Conservation (phyloP, 192 early-diverging fungal genomes). For the Backusella parvicylindrica region DNA sequence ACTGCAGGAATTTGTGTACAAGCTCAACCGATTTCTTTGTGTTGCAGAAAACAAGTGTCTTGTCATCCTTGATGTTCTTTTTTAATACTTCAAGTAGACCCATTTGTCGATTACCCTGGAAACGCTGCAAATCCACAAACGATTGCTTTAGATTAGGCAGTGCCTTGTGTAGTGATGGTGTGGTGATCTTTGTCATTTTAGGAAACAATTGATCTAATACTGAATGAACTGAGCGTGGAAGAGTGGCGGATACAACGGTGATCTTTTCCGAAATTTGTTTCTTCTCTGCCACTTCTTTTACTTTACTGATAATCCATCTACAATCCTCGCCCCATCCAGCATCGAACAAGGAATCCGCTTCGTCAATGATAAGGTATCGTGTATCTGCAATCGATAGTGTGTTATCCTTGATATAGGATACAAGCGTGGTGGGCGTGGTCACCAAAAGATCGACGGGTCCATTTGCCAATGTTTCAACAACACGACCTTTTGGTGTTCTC, state of each 20-base stretch:
- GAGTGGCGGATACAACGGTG: constrained; percentile 66
- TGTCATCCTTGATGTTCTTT: constrained; percentile 55
- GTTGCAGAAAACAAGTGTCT: constrained; percentile 89
- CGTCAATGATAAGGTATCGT: constrained; percentile 80
- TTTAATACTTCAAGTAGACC: constrained; percentile 71
- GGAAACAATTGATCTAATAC: constrained; percentile 54
- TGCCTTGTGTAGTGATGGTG: constrained; percentile 75
- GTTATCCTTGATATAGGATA: constrained; percentile 48
- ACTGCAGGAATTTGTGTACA: constrained; percentile 51
- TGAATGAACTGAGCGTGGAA: constrained; percentile 66
- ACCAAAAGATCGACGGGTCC: constrained; percentile 84
- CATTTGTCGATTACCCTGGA: constrained; percentile 64
- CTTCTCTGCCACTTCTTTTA: constrained; percentile 39
- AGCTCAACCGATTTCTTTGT: constrained; percentile 56
- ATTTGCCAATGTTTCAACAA: constrained; percentile 45
- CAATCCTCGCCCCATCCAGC: constrained; percentile 71
- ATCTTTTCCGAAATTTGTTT: constrained; percentile 45
- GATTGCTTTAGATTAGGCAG: constrained; percentile 72
- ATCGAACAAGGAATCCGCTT: constrained; percentile 93
- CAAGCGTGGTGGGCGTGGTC: constrained; percentile 75
- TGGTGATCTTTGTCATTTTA: constrained; percentile 64
- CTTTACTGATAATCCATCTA: constrained; percentile 46
- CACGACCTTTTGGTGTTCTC: constrained; percentile 38
- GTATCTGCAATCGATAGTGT: constrained; percentile 61
- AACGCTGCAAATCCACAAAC: constrained; percentile 72